These are phyloP conservation scores for Amphichorda felina DNA, from an alignment of 2,329 filamentous ascomycete species.

Conservation along the genomic window DNA sequence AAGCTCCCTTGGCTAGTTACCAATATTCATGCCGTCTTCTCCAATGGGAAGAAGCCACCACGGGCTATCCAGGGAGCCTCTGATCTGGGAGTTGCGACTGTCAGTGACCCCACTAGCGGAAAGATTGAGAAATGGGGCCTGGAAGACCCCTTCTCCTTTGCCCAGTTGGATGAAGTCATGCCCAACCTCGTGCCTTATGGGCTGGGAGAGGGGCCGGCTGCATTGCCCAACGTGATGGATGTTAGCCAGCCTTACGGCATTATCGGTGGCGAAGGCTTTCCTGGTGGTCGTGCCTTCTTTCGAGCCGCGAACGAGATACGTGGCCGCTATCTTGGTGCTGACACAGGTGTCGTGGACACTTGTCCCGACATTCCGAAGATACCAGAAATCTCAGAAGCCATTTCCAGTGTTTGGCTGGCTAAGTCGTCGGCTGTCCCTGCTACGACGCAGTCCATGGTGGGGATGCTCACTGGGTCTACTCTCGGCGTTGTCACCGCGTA, in stretches of 20 bases:
- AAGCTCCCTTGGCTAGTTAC: constrained; percentile 71
- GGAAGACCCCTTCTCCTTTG: constrained; percentile 60
- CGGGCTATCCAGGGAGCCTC: constrained; percentile 74
- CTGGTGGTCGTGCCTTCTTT: constrained; percentile 71
- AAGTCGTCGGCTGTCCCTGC: constrained; percentile 64
- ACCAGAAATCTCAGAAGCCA: constrained; percentile 54
- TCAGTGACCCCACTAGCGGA: constrained; percentile 66
- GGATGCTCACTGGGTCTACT: constrained; percentile 74
- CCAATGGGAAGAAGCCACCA: constrained; percentile 60
- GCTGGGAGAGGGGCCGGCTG: constrained; percentile 65
- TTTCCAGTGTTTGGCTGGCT: constrained; percentile 80
- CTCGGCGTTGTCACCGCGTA: constrained; percentile 75
- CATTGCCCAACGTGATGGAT: constrained; percentile 78
- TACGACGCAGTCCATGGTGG: constrained; percentile 65
- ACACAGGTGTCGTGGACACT: constrained; percentile 47
- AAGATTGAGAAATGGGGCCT: constrained; percentile 76
- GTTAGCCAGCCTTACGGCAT: constrained; percentile 78
- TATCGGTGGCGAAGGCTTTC: constrained; percentile 75
- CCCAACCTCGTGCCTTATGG: constrained; percentile 67
- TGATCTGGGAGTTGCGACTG: constrained; percentile 65
- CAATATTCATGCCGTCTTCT: constrained; percentile 67
- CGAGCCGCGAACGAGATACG: constrained; percentile 62
- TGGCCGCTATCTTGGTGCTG: constrained; percentile 59
- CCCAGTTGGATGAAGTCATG: constrained; percentile 68
- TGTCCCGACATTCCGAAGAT: constrained; percentile 67